Conservation (phyloP, 179 eudicot genomes). For the Nepenthes alata region DNA sequence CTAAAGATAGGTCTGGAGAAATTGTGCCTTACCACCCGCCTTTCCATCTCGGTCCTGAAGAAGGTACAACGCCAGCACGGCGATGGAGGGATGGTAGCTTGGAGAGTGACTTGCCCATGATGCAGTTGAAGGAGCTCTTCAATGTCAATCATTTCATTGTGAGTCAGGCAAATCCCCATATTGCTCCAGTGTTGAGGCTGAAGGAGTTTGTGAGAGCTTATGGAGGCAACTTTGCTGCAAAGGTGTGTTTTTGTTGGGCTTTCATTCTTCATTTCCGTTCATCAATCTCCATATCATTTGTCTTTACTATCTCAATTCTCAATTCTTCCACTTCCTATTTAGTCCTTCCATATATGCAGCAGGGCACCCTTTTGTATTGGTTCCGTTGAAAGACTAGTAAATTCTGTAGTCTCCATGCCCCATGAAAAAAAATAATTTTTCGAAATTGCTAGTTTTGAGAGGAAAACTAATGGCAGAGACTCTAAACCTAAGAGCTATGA, state of each 20-base stretch:
- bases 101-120: conserved; percentile 95
- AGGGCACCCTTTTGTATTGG: no score
- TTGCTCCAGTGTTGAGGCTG: conserved; percentile 70
- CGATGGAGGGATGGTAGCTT: conserved; percentile 99
- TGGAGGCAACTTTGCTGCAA: conserved; percentile 95
- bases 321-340: no score
- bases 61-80: conserved; percentile 48
- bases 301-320: no score
- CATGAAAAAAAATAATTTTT: no score
- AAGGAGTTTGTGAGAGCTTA: conserved; percentile 77
- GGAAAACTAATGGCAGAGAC: no score
- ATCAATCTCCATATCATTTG: no score
- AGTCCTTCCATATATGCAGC: no score
- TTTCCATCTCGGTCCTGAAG: conserved; percentile 73
- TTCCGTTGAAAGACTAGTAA: no score
- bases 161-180: conserved; percentile 96
- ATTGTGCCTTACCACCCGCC: conserved; percentile 95
- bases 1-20: conserved; percentile 79
- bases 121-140: conserved; percentile 90
- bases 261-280: not conserved
- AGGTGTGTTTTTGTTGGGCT: conserved; percentile 35
- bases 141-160: conserved; percentile 96
- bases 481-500: no score
- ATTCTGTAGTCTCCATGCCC: no score
- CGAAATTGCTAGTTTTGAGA: no score